phyloP scores from a whole-genome alignment of 2,329 filamentous ascomycete genomes.

The Escovopsis sp. region DNA sequence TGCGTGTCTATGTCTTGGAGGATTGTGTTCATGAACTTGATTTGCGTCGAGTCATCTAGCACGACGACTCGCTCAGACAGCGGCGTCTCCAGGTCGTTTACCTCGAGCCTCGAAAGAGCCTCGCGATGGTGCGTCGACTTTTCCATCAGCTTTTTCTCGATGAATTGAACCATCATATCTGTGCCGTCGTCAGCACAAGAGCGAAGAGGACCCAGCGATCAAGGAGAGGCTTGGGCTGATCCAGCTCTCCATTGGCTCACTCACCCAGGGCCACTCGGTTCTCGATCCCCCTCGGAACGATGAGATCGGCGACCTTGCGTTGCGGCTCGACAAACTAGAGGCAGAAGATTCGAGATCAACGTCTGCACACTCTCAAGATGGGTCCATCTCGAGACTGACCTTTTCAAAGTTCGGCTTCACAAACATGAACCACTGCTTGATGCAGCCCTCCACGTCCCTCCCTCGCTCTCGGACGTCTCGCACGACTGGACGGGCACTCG shows the following conservation, averaged over 20 bases:
- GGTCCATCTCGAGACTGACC: constrained; percentile 16
- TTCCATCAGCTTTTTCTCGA: constrained; percentile 70
- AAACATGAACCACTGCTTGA: constrained; percentile 95
- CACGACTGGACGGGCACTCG: constrained; percentile 37
- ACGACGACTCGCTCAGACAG: constrained; percentile 63
- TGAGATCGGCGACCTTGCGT: constrained; percentile 81
- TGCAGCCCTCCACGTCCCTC: constrained; percentile 83
- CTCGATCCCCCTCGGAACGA: constrained; percentile 86
- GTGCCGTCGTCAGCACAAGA: not conserved
- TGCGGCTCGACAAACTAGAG: constrained; percentile 77
- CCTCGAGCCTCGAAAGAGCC: constrained; percentile 62
- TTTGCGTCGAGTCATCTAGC: constrained; percentile 63
- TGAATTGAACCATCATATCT: constrained; percentile 90
- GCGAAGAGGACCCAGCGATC: not conserved
- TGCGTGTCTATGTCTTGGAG: constrained; percentile 66
- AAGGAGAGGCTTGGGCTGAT: not conserved
- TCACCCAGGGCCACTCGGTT: constrained; percentile 79
- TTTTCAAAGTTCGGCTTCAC: constrained; percentile 96
- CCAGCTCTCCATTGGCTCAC: constrained; percentile 10
- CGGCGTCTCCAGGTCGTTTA: constrained; percentile 54
- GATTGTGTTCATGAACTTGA: constrained; percentile 80
- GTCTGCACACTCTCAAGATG: not conserved
- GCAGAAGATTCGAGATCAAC: not conserved
- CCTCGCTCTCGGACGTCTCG: constrained; percentile 83
- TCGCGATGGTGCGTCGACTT: constrained; percentile 76